phyloP scores from a whole-genome alignment of 768 basidiomycete species.

The Bullera alba region DNA sequence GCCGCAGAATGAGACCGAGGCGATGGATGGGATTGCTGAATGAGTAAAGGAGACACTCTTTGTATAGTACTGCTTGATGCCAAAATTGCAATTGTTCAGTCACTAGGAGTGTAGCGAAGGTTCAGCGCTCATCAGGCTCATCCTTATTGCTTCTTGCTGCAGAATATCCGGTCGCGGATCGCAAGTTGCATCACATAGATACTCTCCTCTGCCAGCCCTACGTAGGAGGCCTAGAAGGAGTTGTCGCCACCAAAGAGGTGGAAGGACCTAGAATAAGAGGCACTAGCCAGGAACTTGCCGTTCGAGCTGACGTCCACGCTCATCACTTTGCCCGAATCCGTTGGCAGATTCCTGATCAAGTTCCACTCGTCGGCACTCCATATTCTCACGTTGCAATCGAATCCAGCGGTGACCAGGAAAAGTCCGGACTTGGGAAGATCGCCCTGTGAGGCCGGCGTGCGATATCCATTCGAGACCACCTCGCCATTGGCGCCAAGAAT shows the following conservation, averaged over 20 bases:
- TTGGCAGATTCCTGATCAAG: slow-evolving; percentile 73
- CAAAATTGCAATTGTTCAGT: too few relatives aligned
- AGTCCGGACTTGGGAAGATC: slow-evolving; percentile 54
- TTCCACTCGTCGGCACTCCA: slow-evolving; percentile 99
- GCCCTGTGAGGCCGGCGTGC: slow-evolving; percentile 4
- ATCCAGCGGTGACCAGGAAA: slow-evolving; percentile 88
- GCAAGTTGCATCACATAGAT: not conserved
- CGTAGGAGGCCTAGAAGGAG: slow-evolving; percentile 8
- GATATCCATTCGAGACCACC: slow-evolving; percentile 9
- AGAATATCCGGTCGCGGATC: too few relatives aligned
- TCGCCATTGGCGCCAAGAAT: not conserved
- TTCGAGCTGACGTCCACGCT: slow-evolving; percentile 84
- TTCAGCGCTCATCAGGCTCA: too few relatives aligned
- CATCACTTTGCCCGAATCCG: slow-evolving; percentile 95
- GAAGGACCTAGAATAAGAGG: slow-evolving; percentile 89
- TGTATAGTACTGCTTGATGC: too few relatives aligned
- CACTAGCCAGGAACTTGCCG: slow-evolving; percentile 74
- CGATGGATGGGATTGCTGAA: not conserved
- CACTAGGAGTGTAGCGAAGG: too few relatives aligned
- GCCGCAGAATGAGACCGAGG: not conserved
- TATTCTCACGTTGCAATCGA: slow-evolving; percentile 88
- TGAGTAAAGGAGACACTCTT: too few relatives aligned
- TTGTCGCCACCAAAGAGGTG: slow-evolving; percentile 78
- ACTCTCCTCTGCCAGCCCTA: too few relatives aligned
- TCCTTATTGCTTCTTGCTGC: too few relatives aligned